Evolutionary conservation across 306 rosid species (phyloP), one percentile per base, ranked within the genome.

Genomic region (Cucurbita moschata): DNA sequence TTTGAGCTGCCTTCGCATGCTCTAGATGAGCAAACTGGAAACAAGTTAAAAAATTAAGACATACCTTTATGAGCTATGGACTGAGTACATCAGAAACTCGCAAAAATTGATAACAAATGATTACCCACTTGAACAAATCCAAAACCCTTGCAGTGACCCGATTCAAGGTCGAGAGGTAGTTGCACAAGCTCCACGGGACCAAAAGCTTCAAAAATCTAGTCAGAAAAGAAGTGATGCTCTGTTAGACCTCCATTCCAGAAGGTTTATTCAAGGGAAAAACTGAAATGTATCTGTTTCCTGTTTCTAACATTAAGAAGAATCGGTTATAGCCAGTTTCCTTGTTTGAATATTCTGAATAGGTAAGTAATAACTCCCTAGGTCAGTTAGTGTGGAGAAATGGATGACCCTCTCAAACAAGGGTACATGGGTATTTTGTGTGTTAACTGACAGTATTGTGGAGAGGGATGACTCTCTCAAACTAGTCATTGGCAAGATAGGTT

Each of bases 61-160:
- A 18, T 5, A 60, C 16, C 19, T 7, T 59, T 18, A 44, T 14
- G 67, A 14, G 37, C 44, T 35, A 60, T 37, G 21, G 67, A 61
- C 43, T 38, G 38, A 57, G 18, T 15, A 73, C 10, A 26, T 59
- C 26, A 21, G 46, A 68, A 68, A 12, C 12, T 43, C 49, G 23
- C 26, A 26, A 47, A 69, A 21, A 15, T 49, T 49, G 23, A 49
- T 7, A 19, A n/a, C 23, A 73, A 23, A 57, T 14, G 51, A 79
- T 59, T 73, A 86, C 97, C 61, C 77, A 95, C 97, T 73, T 91
- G 99, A 83, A 95, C 86, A 89, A 95, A 95, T 63, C 99, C 99
- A 80, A 95, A 95, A 60, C 99, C 97, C 87, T 95, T 91, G 97
- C 99, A 95, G 76, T 95, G 99, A 72, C 97, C 97, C 23, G 97